Evolutionary conservation across 805 yeast genomes (phyloP).

Genomic region (Yamadazyma sp.): DNA sequence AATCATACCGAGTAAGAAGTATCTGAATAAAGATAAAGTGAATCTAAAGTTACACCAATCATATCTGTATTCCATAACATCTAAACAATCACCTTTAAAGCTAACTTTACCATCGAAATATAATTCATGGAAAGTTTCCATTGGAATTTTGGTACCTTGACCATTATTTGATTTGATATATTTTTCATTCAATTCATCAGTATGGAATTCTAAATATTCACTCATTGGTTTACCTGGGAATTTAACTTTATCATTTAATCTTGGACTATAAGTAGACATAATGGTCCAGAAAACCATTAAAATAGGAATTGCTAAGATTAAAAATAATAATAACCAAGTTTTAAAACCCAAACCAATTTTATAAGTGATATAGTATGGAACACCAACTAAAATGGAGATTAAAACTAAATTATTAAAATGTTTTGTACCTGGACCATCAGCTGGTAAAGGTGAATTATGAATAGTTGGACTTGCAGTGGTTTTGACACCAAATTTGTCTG

Average conservation of each 20-base stretch:
- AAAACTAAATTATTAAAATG: slow-evolving; percentile 65
- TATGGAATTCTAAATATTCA: slow-evolving; percentile 78
- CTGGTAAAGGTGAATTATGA: slow-evolving; percentile 83
- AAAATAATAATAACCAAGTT: slow-evolving; percentile 58
- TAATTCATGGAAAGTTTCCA: slow-evolving; percentile 88
- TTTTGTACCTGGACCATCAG: slow-evolving; percentile 86
- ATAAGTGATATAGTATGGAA: slow-evolving; percentile 63
- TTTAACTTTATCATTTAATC: slow-evolving; percentile 72
- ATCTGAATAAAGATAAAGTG: slow-evolving; percentile 73
- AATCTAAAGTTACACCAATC: slow-evolving; percentile 87
- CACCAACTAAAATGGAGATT: slow-evolving; percentile 44
- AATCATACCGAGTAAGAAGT: slow-evolving; percentile 80
- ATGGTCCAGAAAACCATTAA: slow-evolving; percentile 82
- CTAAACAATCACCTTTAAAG: slow-evolving; percentile 85
- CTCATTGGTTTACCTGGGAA: slow-evolving; percentile 77
- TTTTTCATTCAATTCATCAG: slow-evolving; percentile 60
- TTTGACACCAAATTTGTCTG: slow-evolving; percentile 31
- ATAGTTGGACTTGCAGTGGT: slow-evolving; percentile 60
- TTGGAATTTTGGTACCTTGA: slow-evolving; percentile 71
- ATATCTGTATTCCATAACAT: slow-evolving; percentile 80
- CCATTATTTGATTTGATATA: slow-evolving; percentile 57
- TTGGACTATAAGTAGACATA: slow-evolving; percentile 72
- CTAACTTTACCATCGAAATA: slow-evolving; percentile 81
- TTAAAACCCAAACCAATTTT: slow-evolving; percentile 69
- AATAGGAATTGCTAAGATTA: slow-evolving; percentile 63